phyloP scores from a whole-genome alignment of 257 asterid genomes.

The Capsicum rhomboideum region DNA sequence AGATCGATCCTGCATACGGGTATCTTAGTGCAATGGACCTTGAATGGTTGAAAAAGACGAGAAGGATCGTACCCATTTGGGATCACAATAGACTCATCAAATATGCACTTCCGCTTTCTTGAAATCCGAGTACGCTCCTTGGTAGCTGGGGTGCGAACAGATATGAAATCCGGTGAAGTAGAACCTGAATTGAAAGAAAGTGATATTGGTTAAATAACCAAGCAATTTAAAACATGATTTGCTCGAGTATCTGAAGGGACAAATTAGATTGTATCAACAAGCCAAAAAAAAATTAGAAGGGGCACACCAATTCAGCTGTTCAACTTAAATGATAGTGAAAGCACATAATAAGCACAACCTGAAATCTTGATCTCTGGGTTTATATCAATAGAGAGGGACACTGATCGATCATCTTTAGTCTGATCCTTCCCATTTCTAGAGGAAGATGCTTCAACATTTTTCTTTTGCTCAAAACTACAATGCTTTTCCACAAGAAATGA shows the following conservation, averaged over 20 bases:
- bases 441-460: conserved; percentile 17
- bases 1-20: neutral
- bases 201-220: neutral
- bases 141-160: conserved; percentile 63
- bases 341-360: conserved; percentile 18
- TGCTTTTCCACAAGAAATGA: conserved; percentile 18
- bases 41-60: neutral
- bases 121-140: conserved; percentile 39
- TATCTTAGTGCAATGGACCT: neutral
- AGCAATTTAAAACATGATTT: neutral
- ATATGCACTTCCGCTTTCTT: conserved; percentile 48
- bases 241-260: neutral
- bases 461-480: conserved; percentile 12
- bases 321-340: neutral
- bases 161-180: conserved; percentile 26
- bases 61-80: conserved; percentile 40
- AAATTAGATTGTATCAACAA: neutral
- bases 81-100: conserved; percentile 36
- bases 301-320: neutral
- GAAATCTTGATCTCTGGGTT: conserved; percentile 34
- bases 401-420: conserved; percentile 14
- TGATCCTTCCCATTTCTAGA: conserved; percentile 16
- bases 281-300: neutral
- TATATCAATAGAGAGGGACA: conserved; percentile 30
- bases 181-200: conserved; percentile 13